Evolutionary conservation across 495 filamentous ascomycete genomes (phyloP), one percentile per base, ranked within the genome.

Genomic region (Penicillium pancosmium): DNA sequence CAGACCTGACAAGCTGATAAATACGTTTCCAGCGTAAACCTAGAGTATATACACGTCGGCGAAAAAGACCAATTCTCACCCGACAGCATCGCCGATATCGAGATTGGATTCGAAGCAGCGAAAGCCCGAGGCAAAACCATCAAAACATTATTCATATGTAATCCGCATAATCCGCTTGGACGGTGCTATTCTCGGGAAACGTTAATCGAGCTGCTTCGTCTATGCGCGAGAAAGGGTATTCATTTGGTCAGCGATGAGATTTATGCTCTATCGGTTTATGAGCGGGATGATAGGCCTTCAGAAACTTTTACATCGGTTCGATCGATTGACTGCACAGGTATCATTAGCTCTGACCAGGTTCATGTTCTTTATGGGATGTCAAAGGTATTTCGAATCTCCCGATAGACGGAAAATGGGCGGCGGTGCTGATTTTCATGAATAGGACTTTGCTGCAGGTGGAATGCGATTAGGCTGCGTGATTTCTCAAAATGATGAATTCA

Each of bases 191-290:
- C 82, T 0, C 70, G 64, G 13, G 73, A 81, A 10, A 73, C 74
- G 0, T 57, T 88, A 0, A 56, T 74, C 12, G 72, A 58, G 18
- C 66, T 84, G 31, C 74, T 85, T 73, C 66, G 64, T 10, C 61
- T 88, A 5, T 88, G 85, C 54, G 69, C 79, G 19, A 74, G 77
- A 25, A 73, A 85, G 56, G 63, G 73, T 16, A 71, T 89, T 3
- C 86, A 88, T 57, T 60, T 88, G 3, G 76, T 88, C 54, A 80
- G 79, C 46, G 86, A 89, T 52, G 86, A 89, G 62, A 80, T 88
- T 12, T 88, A 88, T 62, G 86, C 82, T 1, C 64, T 85, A 12
- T 84, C 80, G 0, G 71, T 82, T 0, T 88, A 76, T 57, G 62
- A 77, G 11, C 75, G 74, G n/a, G 62, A 65, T 0, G 63, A 73